Evolutionary conservation across 768 basidiomycete species (phyloP).

Genomic region (Lactifluus volemus): DNA sequence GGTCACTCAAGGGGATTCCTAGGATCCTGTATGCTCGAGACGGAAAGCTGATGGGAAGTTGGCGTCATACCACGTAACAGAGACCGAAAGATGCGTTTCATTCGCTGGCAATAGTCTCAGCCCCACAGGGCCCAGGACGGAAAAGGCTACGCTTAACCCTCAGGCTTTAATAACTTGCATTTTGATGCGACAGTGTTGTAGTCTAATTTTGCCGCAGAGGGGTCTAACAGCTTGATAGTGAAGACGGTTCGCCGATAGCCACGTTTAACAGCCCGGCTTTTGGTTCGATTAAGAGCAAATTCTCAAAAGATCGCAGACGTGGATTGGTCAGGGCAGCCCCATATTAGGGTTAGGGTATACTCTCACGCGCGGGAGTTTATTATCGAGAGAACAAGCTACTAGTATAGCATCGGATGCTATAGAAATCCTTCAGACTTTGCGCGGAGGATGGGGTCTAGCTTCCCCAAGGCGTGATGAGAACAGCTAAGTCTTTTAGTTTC

Average conservation of each 20-base stretch:
- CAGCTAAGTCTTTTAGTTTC: background rate
- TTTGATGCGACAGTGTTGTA: background rate
- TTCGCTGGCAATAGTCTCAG: no score
- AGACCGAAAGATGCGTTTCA: no score
- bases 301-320: background rate
- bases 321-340: background rate
- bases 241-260: constrained; percentile 10
- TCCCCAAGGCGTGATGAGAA: background rate
- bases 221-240: constrained; percentile 10
- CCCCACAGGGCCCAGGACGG: no score
- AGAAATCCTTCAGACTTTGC: constrained; percentile 8
- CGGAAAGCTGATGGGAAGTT: no score
- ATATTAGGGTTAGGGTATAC: constrained; percentile 8
- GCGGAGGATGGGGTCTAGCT: constrained; percentile 5
- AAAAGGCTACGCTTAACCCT: no score
- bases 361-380: constrained; percentile 1
- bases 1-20: no score
- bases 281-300: background rate
- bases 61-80: no score
- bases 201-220: background rate
- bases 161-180: constrained; percentile 10
- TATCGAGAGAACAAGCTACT: constrained; percentile 13
- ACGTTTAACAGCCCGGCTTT: constrained; percentile 3
- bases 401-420: constrained; percentile 9
- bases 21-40: no score